Base-by-base conservation (phyloP, 176 grass and related monocot genomes). In the Microstegium vimineum region DNA sequence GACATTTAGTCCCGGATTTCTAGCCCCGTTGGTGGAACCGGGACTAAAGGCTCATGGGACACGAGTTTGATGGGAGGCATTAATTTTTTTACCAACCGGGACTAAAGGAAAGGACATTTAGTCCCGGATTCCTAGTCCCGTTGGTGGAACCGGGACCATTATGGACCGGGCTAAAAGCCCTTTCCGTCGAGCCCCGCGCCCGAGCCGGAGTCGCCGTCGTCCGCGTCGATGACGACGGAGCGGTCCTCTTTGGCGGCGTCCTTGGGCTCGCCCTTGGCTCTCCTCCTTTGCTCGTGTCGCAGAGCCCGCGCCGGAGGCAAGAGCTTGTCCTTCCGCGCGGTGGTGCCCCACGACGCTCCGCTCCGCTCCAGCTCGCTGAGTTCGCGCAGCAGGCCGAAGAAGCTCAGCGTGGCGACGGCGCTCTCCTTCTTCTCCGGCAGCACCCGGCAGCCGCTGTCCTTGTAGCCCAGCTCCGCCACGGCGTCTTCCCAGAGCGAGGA, bases 331-430 rank as follows among this genome's bases (percentile, higher is more conserved):
- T 90, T 77, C 78, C 52, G 56, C 13, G 73, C 47, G 13, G 67
- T 47, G n/a, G n/a, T n/a, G 71, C 87, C 85, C 83, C 78, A 95
- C 6, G 88, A 84, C 69, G 79, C 72, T 7, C 92, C 85, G 65
- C 66, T 95, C 57, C 83, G 79, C 83, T 95, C 93, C 33, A 95
- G 85, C 71, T 95, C 88, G 32, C 73, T 89, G 70, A 95, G 90
- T 81, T 92, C 90, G 60, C 75, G 90, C 37, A 92, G 87, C 25
- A 95, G 85, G 68, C 85, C 80, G 22, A 88, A 84, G 71, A 92
- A 92, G 72, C 90, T 92, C 35, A 87, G 52, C 80, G 77, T 68
- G 66, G 20, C 40, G 1, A 27, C 86, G 71, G 15, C 32, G 2
- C 26, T 82, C 0, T 72, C 71, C 76, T 65, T 79, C 56, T n/a